Conservation (phyloP, 2,329 filamentous ascomycete species). For the Beauveria sp. region DNA sequence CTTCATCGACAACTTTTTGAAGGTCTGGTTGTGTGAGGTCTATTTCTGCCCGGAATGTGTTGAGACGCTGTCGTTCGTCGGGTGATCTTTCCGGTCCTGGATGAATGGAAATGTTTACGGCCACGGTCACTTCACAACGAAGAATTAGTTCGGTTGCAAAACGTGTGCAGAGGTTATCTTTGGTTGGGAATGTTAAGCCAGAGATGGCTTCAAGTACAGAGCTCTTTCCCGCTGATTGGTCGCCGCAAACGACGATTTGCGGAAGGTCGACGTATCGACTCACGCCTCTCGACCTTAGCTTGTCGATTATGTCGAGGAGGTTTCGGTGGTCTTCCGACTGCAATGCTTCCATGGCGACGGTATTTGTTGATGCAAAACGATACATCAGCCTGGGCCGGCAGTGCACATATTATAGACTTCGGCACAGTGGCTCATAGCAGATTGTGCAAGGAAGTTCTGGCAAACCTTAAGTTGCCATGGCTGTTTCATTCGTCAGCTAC, state of each 20-base stretch:
- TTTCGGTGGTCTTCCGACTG: conserved; percentile 24
- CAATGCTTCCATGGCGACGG: neutral
- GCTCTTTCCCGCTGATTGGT: conserved; percentile 57
- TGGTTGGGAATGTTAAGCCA: conserved; percentile 50
- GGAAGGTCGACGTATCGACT: conserved; percentile 33
- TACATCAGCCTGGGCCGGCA: too few relatives aligned
- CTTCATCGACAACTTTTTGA: conserved; percentile 28
- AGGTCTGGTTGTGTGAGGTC: conserved; percentile 21
- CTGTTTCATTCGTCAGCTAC: too few relatives aligned
- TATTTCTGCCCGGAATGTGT: conserved; percentile 19
- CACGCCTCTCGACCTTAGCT: conserved; percentile 28
- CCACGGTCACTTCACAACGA: conserved; percentile 30
- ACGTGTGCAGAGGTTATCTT: conserved; percentile 52
- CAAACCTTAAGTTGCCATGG: too few relatives aligned
- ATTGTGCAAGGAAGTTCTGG: too few relatives aligned
- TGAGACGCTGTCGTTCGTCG: conserved; percentile 19
- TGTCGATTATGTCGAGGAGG: conserved; percentile 33
- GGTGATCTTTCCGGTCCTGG: conserved; percentile 23
- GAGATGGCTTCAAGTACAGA: conserved; percentile 59
- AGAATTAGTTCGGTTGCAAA: conserved; percentile 57
- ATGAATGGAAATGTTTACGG: conserved; percentile 25
- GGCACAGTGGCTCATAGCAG: too few relatives aligned
- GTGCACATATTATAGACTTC: too few relatives aligned
- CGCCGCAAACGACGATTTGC: conserved; percentile 50
- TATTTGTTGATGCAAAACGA: neutral